Evolutionary conservation across 2,329 filamentous ascomycete species (phyloP).

Genomic region (Byssochlamys sp.): DNA sequence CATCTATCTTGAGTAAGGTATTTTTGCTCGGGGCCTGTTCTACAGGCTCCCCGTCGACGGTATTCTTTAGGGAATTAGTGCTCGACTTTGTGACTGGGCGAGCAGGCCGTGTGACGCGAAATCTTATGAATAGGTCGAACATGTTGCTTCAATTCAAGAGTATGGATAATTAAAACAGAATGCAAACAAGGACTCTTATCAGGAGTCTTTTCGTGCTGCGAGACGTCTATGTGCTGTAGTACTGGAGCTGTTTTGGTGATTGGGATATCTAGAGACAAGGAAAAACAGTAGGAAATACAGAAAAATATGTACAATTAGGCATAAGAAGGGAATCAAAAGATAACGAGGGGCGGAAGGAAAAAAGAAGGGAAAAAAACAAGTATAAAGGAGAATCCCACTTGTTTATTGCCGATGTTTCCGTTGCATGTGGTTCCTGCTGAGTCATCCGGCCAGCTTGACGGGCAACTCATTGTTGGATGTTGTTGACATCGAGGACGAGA

Average conservation of each 20-base stretch:
- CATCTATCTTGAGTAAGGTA: slow-evolving; percentile 21
- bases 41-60: background rate
- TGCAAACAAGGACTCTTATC: background rate
- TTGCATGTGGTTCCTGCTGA: background rate
- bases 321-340: background rate
- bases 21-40: background rate
- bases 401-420: background rate
- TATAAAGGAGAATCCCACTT: background rate
- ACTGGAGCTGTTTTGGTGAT: background rate
- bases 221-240: background rate
- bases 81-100: background rate
- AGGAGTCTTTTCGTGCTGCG: background rate
- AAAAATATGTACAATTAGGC: background rate
- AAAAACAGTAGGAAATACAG: background rate
- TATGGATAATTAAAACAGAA: background rate
- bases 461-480: background rate
- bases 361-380: background rate
- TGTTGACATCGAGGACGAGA: background rate
- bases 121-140: background rate
- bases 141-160: background rate
- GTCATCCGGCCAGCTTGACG: background rate
- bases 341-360: background rate
- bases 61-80: background rate
- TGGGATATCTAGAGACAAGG: background rate
- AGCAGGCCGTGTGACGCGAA: background rate